These are phyloP conservation scores for Coemansia interrupta DNA, from an alignment of 192 early-diverging fungal genomes.

Conservation along the genomic window DNA sequence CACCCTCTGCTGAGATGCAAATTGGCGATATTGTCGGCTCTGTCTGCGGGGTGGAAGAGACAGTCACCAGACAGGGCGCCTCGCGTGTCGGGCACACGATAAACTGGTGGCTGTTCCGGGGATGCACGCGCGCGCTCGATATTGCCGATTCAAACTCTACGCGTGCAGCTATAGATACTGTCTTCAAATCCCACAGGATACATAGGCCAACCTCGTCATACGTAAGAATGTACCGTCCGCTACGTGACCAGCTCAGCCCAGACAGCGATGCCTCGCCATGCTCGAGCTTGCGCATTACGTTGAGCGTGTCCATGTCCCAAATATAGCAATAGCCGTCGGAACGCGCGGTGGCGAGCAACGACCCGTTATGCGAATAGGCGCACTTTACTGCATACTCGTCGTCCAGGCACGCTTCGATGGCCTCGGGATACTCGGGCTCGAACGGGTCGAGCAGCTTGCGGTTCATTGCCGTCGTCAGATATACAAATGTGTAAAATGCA, in stretches of 20 bases:
- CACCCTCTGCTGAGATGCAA: conserved; percentile 16
- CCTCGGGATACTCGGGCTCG: conserved; percentile 77
- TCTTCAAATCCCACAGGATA: conserved; percentile 82
- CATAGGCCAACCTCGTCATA: conserved; percentile 77
- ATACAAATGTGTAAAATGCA: conserved; percentile 1
- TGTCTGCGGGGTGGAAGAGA: not conserved
- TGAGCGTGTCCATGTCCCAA: conserved; percentile 88
- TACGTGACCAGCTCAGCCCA: conserved; percentile 81
- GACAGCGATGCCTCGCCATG: conserved; percentile 76
- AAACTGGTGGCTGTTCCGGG: conserved; percentile 56
- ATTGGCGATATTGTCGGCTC: conserved; percentile 15
- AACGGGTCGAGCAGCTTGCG: conserved; percentile 67
- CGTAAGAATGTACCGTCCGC: conserved; percentile 75
- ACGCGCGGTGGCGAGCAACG: conserved; percentile 76
- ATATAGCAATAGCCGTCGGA: conserved; percentile 74
- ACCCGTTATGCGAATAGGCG: conserved; percentile 75
- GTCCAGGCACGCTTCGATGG: conserved; percentile 71
- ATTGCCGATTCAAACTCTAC: conserved; percentile 70
- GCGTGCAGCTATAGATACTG: conserved; percentile 53
- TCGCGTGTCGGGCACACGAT: conserved; percentile 29
- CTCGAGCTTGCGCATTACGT: conserved; percentile 61
- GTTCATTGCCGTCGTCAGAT: conserved; percentile 39
- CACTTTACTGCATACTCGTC: conserved; percentile 66
- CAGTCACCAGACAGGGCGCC: conserved; percentile 40
- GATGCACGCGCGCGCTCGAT: conserved; percentile 71